Evolutionary conservation across 768 basidiomycete genomes (phyloP).

Genomic region (Amanita pallidorosea): DNA sequence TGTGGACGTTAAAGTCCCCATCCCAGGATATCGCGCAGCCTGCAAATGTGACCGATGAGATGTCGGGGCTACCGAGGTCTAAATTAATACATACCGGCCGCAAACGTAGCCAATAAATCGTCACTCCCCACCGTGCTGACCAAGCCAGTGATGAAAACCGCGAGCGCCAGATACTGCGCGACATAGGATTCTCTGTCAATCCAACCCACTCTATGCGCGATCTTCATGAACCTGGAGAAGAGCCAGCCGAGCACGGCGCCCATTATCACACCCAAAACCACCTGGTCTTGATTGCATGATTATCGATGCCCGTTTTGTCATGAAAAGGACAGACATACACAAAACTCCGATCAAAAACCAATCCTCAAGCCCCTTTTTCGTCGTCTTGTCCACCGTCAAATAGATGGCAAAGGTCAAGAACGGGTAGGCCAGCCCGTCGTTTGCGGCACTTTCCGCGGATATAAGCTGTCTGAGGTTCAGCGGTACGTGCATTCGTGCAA

Average conservation of each 20-base stretch:
- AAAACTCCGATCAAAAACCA: slow-evolving; percentile 86
- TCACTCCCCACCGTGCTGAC: slow-evolving; percentile 75
- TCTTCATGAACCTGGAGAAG: slow-evolving; percentile 9
- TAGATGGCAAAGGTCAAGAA: slow-evolving; percentile 85
- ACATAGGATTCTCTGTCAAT: slow-evolving; percentile 82
- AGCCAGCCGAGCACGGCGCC: slow-evolving; percentile 1
- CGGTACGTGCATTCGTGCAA: slow-evolving; percentile 61
- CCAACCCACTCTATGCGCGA: slow-evolving; percentile 48
- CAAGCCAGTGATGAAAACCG: slow-evolving; percentile 70
- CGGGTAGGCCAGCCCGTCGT: slow-evolving; percentile 93
- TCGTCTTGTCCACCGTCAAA: slow-evolving; percentile 60
- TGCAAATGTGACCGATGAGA: slow-evolving; percentile 12
- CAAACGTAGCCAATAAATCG: slow-evolving; percentile 84
- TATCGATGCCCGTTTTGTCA: slow-evolving; percentile 7
- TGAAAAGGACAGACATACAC: slow-evolving; percentile 32
- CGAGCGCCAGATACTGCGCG: slow-evolving; percentile 69
- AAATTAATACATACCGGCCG: slow-evolving; percentile 39
- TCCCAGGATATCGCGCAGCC: slow-evolving; percentile 92
- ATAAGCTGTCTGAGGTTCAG: slow-evolving; percentile 69
- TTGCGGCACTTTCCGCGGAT: slow-evolving; percentile 85
- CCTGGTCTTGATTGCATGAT: not conserved
- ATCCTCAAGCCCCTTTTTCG: slow-evolving; percentile 55
- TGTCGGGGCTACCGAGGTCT: not conserved
- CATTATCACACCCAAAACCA: not conserved
- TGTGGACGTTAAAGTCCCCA: slow-evolving; percentile 69